Base-by-base conservation (phyloP, 2,329 filamentous ascomycete genomes). In the Teratosphaeria viscida region DNA sequence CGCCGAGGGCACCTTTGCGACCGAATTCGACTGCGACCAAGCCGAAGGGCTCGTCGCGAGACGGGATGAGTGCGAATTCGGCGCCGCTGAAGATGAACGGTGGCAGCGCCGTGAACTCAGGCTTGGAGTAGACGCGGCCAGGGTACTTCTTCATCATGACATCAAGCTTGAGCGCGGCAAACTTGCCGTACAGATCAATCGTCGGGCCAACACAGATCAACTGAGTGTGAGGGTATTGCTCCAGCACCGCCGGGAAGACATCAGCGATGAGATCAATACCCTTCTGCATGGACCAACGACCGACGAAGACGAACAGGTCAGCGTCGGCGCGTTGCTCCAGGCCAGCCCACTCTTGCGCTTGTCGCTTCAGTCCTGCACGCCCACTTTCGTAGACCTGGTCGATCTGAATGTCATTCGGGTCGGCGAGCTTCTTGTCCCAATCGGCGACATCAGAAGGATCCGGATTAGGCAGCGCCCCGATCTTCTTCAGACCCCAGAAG, bases 21-120 rank as follows among this genome's bases (percentile, higher is more conserved):
- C 85, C 85, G 64, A 87, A 87, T 66, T 87, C 85, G 53, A 87
- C 85, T 34, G 85, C 85, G 5, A 88, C 85, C 34, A 87, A 74
- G 56, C 85, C 85, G 64, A 87, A 88, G 0, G 85, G 85, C 71
- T 88, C 85, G 67, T 88, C 85, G 66, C 85, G 80, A 23, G 83
- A 86, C 11, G 85, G 85, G 62, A 88, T 87, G 23, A 87, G 74
- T 8, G 84, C 84, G 62, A 87, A 87, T 56, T 88, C 85, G 11
- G 85, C 85, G 19, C 85, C 85, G 52, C 79, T 83, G 72, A 87
- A 87, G 66, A 87, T 83, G 70, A 79, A 87, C 0, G 83, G 82
- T n/a, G 85, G 85, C 4, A 87, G 75, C 6, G 82, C 78, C 0
- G 84, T 87, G 70, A 87, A 88, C 68, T 86, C 82, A 2, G 85